A percentile compares a stretch with the other conserved stretches of the same genome.
phyloP scores from a whole-genome alignment of 2,329 filamentous ascomycete genomes.

The Xylariales sp. region DNA sequence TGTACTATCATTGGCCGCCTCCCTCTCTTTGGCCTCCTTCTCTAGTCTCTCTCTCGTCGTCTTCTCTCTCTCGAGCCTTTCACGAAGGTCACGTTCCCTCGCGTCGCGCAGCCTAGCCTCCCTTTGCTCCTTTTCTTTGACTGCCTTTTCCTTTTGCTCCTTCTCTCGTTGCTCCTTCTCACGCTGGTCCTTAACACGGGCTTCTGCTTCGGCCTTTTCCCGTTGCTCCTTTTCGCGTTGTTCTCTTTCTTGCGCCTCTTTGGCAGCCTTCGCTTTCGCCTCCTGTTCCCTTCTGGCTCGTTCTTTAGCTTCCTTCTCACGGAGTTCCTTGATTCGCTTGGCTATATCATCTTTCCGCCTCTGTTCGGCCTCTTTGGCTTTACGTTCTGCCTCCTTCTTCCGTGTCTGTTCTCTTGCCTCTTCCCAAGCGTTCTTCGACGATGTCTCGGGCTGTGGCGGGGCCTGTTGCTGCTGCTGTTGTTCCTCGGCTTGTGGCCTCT shows the following conservation, averaged over 20 bases:
- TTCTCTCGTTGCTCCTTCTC: slow-evolving; percentile 22
- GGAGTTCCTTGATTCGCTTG: slow-evolving; percentile 47
- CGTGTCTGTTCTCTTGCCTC: slow-evolving; percentile 64
- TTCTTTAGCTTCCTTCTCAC: slow-evolving; percentile 51
- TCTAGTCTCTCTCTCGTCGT: slow-evolving; percentile 44
- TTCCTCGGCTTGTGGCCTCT: slow-evolving; percentile 10
- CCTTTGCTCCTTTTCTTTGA: slow-evolving; percentile 29
- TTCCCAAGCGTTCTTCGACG: slow-evolving; percentile 58
- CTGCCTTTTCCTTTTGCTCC: slow-evolving; percentile 34
- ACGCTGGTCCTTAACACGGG: slow-evolving; percentile 26
- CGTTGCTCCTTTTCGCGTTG: slow-evolving; percentile 26
- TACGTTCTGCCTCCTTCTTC: slow-evolving; percentile 60
- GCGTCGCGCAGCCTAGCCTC: slow-evolving; percentile 29
- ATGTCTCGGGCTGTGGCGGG: slow-evolving; percentile 11
- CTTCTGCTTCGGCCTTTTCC: slow-evolving; percentile 33
- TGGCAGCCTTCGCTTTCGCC: slow-evolving; percentile 23
- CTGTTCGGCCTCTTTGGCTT: slow-evolving; percentile 55
- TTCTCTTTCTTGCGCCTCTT: slow-evolving; percentile 31
- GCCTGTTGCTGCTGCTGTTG: slow-evolving; percentile 12
- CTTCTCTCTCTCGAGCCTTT: slow-evolving; percentile 32
- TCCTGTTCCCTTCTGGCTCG: slow-evolving; percentile 34
- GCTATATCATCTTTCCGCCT: slow-evolving; percentile 54
- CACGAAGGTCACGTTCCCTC: slow-evolving; percentile 23
- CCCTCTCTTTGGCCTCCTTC: slow-evolving; percentile 33
- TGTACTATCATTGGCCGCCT: slow-evolving; percentile 29